phyloP scores from a whole-genome alignment of 345 rosid species.

The Eucalyptus melliodora region DNA sequence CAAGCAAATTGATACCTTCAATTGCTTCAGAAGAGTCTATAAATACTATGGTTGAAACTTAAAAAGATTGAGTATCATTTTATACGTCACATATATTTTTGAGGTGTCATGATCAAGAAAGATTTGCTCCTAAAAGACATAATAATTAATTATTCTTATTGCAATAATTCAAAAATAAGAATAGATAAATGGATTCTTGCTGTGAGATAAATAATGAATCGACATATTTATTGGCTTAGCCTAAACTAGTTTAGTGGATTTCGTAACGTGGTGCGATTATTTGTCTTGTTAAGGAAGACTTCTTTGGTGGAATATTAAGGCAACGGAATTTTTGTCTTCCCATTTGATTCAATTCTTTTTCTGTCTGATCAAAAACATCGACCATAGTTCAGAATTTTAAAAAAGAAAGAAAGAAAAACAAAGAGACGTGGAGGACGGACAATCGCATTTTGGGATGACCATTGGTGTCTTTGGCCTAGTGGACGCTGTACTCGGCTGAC shows the following conservation, averaged over 20 bases:
- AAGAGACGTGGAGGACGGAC: too few relatives aligned
- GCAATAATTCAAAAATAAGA: not conserved
- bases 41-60: not conserved
- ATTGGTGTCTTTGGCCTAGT: not conserved
- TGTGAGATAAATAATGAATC: not conserved
- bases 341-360: too few relatives aligned
- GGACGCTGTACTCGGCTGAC: not conserved
- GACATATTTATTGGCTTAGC: too few relatives aligned
- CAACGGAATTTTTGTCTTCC: too few relatives aligned
- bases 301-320: too few relatives aligned
- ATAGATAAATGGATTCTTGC: too few relatives aligned
- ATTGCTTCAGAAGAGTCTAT: not conserved
- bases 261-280: not conserved
- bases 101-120: not conserved
- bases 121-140: not conserved
- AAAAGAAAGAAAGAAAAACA: too few relatives aligned
- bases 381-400: too few relatives aligned
- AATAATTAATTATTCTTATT: not conserved
- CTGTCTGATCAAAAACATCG: too few relatives aligned
- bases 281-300: not conserved
- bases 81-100: not conserved
- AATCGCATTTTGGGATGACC: too few relatives aligned
- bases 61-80: not conserved
- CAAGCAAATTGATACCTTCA: not conserved
- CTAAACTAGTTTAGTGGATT: too few relatives aligned